phyloP scores from a whole-genome alignment of 176 grass and related monocot species.

The Zizania latifolia region DNA sequence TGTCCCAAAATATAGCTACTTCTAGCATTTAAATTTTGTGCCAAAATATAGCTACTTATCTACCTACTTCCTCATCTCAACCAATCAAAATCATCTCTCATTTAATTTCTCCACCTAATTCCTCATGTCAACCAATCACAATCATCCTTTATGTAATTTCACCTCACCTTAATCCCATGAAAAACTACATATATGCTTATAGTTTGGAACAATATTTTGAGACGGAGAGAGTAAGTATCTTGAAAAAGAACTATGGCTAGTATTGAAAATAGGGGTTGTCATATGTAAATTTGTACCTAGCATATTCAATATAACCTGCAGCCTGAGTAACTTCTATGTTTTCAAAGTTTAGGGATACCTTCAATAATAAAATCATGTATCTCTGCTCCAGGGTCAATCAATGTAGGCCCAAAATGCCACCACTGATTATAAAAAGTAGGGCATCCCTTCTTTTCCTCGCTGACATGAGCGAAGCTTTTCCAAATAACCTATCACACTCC shows the following conservation, averaged over 20 bases:
- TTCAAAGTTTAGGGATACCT: constrained; percentile 37
- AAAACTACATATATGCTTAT: no score
- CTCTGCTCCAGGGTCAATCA: constrained; percentile 61
- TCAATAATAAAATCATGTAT: constrained; percentile 61
- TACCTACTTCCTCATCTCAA: no score
- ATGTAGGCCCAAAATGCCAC: constrained; percentile 48
- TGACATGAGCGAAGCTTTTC: constrained; percentile 23
- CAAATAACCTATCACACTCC: constrained; percentile 48
- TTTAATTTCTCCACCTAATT: no score
- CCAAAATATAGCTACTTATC: no score
- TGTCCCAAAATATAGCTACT: no score
- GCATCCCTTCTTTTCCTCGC: constrained; percentile 47
- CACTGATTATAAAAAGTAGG: constrained; percentile 56
- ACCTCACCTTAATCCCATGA: no score
- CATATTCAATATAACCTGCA: constrained; percentile 49
- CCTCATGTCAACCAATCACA: no score
- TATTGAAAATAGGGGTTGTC: constrained; percentile 29
- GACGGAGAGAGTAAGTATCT: no score
- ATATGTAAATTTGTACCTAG: constrained; percentile 25
- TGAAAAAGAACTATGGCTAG: constrained; percentile 7
- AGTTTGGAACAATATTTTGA: no score
- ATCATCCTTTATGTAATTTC: no score
- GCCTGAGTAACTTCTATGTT: constrained; percentile 44
- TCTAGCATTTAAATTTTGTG: no score
- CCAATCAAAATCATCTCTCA: no score